phyloP scores from a whole-genome alignment of 306 rosid genomes.

The Cicer cuneatum region DNA sequence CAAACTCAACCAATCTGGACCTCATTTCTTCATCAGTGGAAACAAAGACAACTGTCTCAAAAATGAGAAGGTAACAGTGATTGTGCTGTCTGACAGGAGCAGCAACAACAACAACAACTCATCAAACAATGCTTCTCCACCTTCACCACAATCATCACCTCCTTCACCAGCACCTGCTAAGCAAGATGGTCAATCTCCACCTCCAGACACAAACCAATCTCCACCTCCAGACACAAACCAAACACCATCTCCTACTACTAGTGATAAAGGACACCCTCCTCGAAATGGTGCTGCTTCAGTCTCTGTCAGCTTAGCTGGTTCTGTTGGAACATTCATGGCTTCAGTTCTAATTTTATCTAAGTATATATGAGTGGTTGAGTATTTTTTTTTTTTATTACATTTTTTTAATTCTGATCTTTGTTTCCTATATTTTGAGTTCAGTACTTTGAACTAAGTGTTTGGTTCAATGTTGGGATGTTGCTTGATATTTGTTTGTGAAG shows the following conservation, averaged over 20 bases:
- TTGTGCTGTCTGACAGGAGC: conserved; percentile 71
- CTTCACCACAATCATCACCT: conserved; percentile 47
- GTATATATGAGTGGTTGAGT: conserved; percentile 23
- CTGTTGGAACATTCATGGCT: conserved; percentile 67
- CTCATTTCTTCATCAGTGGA: conserved; percentile 84
- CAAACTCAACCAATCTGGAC: conserved; percentile 69
- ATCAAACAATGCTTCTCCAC: conserved; percentile 51
- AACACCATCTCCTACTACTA: conserved; percentile 54
- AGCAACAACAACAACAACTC: conserved; percentile 39
- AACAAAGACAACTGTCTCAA: conserved; percentile 73
- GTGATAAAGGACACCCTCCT: conserved; percentile 57
- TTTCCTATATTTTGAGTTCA: conserved; percentile 45
- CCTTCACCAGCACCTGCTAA: conserved; percentile 45
- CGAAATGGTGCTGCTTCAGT: conserved; percentile 62
- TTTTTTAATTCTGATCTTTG: conserved; percentile 6
- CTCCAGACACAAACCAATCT: conserved; percentile 60
- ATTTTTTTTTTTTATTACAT: background rate
- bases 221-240: conserved; percentile 67
- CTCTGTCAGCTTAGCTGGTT: conserved; percentile 51
- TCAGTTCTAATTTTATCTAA: conserved; percentile 53
- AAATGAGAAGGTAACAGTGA: conserved; percentile 72
- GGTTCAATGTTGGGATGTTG: conserved; percentile 51
- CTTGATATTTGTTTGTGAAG: conserved; percentile 54
- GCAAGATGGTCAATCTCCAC: conserved; percentile 44
- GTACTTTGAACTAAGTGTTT: conserved; percentile 47